Base-by-base conservation (phyloP, 805 yeast species). In the Candida oleophila region DNA sequence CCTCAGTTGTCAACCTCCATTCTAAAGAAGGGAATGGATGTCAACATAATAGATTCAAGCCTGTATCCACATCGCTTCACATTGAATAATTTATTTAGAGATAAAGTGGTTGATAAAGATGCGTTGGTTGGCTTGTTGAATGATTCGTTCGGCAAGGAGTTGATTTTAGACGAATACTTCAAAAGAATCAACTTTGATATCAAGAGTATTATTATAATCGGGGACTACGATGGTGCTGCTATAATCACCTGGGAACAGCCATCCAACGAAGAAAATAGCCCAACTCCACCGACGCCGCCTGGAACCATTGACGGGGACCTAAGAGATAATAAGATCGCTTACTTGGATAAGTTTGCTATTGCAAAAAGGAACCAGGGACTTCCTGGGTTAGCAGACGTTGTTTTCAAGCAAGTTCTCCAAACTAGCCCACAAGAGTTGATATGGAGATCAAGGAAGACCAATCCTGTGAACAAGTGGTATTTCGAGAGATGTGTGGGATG, bases 401-500 rank as follows among this genome's bases (percentile, higher is more conserved):
- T 92, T 20, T 90, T 94, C 72, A 94, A 92, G 60, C 75, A 87
- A 5, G 81, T 94, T 73, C 68, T 81, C 8, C 80, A 79, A 42
- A 64, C 81, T 33, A 91, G 83, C 59, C 87, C 89, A 0, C 66
- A 76, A 14, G 94, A 89, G 60, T 63, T 90, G 11, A 68, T 94
- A 1, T 94, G 99, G 99, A 78, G 99, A 57, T 92, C 98, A 1
- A 72, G 96, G 40, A 78, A 77, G 48, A 78, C 69, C 46, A 94
- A 94, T 63, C 96, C 97, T 0, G 97, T 94, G 5, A 94, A 94
- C 69, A 90, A 90, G 60, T 94, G 99, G 99, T 92, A 92, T 61
- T 94, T 92, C 65, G 97, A 94, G 59, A 74, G 99, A 51, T 85
- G 96, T 36, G 69, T 75, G 15, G 96, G 96, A 1, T 83, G 85